phyloP scores from a whole-genome alignment of 257 asterid genomes.

The Mentha longifolia region DNA sequence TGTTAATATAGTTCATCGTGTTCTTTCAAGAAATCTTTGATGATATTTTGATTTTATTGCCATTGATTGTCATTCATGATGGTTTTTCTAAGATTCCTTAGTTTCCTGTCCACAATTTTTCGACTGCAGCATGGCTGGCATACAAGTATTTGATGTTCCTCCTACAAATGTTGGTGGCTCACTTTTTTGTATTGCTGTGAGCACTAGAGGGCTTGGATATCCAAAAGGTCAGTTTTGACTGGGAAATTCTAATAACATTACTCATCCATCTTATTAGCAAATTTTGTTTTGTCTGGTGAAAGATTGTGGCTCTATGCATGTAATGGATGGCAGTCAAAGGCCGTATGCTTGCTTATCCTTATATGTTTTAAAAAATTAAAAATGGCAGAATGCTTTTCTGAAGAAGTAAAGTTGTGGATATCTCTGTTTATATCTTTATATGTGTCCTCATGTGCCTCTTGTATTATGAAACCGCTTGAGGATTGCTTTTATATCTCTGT shows the following conservation, averaged over 20 bases:
- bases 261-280: not conserved
- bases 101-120: slow-evolving; percentile 20
- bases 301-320: slow-evolving; percentile 8
- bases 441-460: slow-evolving; percentile 25
- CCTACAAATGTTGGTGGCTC: slow-evolving; percentile 85
- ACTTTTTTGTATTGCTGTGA: slow-evolving; percentile 80
- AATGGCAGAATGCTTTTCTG: slow-evolving; percentile 1
- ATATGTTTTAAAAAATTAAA: slow-evolving; percentile 16
- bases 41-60: slow-evolving; percentile 20
- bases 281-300: not conserved
- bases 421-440: slow-evolving; percentile 25
- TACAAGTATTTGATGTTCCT: slow-evolving; percentile 94
- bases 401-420: not conserved
- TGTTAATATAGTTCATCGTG: slow-evolving; percentile 13
- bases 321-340: slow-evolving; percentile 9
- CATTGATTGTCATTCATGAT: slow-evolving; percentile 16
- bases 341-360: slow-evolving; percentile 20
- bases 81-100: slow-evolving; percentile 2
- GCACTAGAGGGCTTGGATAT: slow-evolving; percentile 91
- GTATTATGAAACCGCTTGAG: slow-evolving; percentile 13
- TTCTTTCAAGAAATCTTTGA: not conserved
- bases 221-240: slow-evolving; percentile 68
- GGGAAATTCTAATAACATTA: slow-evolving; percentile 14
- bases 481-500: too few relatives aligned
- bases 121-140: slow-evolving; percentile 89